Percentiles rank a stretch among this genome's conserved stretches.
Evolutionary conservation across 495 filamentous ascomycete species (phyloP).

Genomic region (Bathelium albidoporum): DNA sequence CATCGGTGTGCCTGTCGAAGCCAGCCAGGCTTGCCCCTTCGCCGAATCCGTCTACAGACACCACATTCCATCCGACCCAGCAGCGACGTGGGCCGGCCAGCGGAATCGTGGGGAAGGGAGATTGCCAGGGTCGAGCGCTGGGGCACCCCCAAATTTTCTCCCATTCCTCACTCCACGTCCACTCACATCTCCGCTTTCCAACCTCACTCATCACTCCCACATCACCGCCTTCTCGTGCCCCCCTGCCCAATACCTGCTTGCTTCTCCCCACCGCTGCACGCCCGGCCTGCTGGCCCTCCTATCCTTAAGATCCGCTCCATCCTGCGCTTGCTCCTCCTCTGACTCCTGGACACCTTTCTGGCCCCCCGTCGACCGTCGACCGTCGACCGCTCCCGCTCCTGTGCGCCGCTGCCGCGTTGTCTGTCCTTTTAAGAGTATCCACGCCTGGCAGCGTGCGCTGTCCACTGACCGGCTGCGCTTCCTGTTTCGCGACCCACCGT

Average conservation of each 20-base stretch:
- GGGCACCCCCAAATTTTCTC: neutral
- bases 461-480: neutral
- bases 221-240: neutral
- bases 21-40: neutral
- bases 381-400: neutral
- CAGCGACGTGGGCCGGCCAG: neutral
- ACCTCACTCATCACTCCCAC: neutral
- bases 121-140: neutral
- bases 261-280: neutral
- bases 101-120: conserved; percentile 4
- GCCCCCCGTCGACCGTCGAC: neutral
- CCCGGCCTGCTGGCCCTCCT: neutral
- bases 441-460: neutral
- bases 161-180: neutral
- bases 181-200: conserved; percentile 2
- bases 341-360: neutral
- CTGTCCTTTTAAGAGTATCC: conserved; percentile 1
- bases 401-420: conserved; percentile 4
- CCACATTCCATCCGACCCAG: neutral
- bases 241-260: neutral
- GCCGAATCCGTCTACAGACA: neutral
- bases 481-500: neutral
- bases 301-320: conserved; percentile 1
- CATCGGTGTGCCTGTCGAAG: neutral
- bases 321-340: neutral